phyloP scores from a whole-genome alignment of 192 early-diverging fungal species.

The Coemansia sp. region DNA sequence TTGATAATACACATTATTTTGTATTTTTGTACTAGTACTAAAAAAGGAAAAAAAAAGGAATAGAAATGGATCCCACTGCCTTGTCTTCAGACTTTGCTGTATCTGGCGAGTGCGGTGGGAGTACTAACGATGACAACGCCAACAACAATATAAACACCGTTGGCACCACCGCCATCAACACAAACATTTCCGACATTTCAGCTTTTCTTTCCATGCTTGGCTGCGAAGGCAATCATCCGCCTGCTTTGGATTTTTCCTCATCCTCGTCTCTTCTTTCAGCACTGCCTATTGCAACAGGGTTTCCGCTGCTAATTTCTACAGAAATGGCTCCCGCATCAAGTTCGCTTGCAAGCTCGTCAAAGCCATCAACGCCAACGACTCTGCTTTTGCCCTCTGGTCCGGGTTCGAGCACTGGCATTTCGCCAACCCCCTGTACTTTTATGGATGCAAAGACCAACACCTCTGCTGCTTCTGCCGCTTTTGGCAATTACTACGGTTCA shows the following conservation, averaged over 20 bases:
- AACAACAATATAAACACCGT: neutral
- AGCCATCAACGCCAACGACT: neutral
- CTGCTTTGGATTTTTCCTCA: neutral
- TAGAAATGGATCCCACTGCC: conserved; percentile 4
- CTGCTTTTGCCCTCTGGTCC: neutral
- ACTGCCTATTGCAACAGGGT: conserved; percentile 1
- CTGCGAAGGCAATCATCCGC: neutral
- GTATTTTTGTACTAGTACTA: neutral
- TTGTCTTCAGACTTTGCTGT: neutral
- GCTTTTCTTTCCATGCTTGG: conserved; percentile 6
- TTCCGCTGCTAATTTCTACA: neutral
- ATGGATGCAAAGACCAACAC: neutral
- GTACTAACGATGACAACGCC: neutral
- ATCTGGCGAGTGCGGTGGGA: neutral
- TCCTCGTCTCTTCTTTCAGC: neutral
- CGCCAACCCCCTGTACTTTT: neutral
- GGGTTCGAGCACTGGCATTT: neutral
- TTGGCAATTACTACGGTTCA: neutral
- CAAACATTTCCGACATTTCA: conserved; percentile 5
- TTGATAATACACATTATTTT: too few species aligned
- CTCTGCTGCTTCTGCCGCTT: neutral
- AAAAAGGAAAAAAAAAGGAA: neutral
- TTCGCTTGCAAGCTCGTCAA: neutral
- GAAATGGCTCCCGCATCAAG: neutral
- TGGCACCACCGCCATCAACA: neutral